Conservation (phyloP, 331 rosid species). For the Telfairia occidentalis region DNA sequence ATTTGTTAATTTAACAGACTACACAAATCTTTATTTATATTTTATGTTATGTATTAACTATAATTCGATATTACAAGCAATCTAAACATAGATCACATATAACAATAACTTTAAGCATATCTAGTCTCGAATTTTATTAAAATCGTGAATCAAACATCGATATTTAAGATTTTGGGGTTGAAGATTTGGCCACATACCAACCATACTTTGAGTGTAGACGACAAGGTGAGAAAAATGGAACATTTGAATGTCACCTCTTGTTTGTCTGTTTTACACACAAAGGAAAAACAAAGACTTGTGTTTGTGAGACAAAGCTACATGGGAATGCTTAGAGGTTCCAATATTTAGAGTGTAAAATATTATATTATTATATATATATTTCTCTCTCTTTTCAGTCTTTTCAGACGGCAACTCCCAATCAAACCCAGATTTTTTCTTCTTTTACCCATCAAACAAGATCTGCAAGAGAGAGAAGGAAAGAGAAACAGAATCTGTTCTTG, state of each 20-base stretch:
- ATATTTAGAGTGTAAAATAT: background rate
- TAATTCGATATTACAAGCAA: no score
- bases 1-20: no score
- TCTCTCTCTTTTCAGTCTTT: background rate
- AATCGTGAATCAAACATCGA: background rate
- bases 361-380: background rate
- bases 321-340: background rate
- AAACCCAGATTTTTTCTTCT: background rate
- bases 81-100: background rate
- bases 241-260: background rate
- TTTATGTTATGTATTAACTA: no score
- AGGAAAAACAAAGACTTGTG: background rate
- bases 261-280: background rate
- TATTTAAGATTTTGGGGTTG: background rate
- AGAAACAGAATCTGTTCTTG: background rate
- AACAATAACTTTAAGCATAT: background rate
- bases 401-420: background rate
- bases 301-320: background rate
- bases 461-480: background rate
- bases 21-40: no score
- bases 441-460: constrained; percentile 3
- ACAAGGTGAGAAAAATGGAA: background rate
- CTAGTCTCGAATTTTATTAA: background rate
- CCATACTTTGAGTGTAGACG: background rate
- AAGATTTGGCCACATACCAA: background rate